phyloP scores from a whole-genome alignment of 805 yeast species.

The Wickerhamiella lipophila region DNA sequence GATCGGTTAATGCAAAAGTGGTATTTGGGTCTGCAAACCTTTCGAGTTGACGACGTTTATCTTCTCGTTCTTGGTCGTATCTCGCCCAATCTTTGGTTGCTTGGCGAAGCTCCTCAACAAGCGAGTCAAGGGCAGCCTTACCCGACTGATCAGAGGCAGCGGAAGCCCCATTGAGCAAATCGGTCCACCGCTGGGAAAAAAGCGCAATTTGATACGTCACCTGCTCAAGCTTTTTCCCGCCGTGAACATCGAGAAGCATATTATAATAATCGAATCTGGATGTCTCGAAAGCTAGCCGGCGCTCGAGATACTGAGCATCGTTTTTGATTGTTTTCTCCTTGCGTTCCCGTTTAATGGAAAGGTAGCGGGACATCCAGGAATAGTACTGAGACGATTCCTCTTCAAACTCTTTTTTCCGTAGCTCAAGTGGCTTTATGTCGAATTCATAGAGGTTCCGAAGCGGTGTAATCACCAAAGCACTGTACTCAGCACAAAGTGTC shows the following conservation, averaged over 20 bases:
- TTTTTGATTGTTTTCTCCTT: slow-evolving; percentile 25
- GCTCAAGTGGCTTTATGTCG: slow-evolving; percentile 32
- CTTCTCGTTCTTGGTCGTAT: slow-evolving; percentile 31
- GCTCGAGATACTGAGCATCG: slow-evolving; percentile 32
- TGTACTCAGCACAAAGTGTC: slow-evolving; percentile 24
- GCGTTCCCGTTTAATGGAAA: slow-evolving; percentile 29
- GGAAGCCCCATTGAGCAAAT: slow-evolving; percentile 23
- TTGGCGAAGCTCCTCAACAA: slow-evolving; percentile 27
- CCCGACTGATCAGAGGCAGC: slow-evolving; percentile 21
- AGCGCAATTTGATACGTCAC: slow-evolving; percentile 29
- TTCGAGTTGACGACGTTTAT: slow-evolving; percentile 29
- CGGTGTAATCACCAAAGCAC: slow-evolving; percentile 29
- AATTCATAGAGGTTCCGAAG: slow-evolving; percentile 30
- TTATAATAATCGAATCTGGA: slow-evolving; percentile 33
- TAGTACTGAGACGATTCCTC: slow-evolving; percentile 35
- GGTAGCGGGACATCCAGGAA: slow-evolving; percentile 34
- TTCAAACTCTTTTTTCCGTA: slow-evolving; percentile 33
- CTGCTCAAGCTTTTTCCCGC: slow-evolving; percentile 33
- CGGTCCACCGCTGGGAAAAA: slow-evolving; percentile 28
- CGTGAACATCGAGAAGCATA: slow-evolving; percentile 31
- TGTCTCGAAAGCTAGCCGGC: slow-evolving; percentile 31
- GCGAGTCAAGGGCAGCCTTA: slow-evolving; percentile 25
- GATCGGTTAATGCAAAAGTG: not conserved
- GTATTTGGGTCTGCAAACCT: slow-evolving; percentile 16
- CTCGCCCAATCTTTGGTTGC: slow-evolving; percentile 31